Evolutionary conservation across 169 alveolate genomes (phyloP), one percentile per base, ranked within the genome.

Genomic region (Eimeria praecox): DNA sequence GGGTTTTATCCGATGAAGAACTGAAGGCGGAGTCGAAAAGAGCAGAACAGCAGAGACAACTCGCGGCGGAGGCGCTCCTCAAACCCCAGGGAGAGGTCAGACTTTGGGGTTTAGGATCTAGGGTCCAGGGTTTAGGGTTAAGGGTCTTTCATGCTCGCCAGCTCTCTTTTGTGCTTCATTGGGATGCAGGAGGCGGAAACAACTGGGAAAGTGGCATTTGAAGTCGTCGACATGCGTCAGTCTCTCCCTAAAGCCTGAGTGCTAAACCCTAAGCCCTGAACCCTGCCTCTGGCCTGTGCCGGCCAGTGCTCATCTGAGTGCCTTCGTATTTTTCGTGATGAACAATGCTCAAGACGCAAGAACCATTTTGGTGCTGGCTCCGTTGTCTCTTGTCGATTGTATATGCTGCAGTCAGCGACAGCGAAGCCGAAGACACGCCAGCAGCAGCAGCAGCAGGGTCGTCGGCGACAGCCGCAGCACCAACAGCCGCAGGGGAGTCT

Each of bases 41-140:
- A 38, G 95, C 95, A 40, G 95, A 91, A 73, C 73, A 73, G 80
- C 95, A 91, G 90, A 54, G 95, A n/a, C 95, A 75, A 27, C 95
- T 73, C 35, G 95, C 95, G 64, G 78, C 95, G 4, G 90, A 62
- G 44, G 82, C 92, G 8, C 89, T 78, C 18, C 89, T 78, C 66
- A 78, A 78, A 20, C 89, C 89, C 64, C 16, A 78, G 89, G 89
- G 89, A 44, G 89, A 78, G 89, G 89, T 78, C 27, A 27, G 89
- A 42, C 89, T 78, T 44, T 42, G 6, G n/a, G 52, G 33, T 30
- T 78, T 42, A 30, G 66, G 46, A 66, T 35, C 9, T 78, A 78
- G 42, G 59, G n/a, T 0, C 14, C 27, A 24, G 27, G 27, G 69
- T 42, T 22, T 42, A 77, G 56, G 62, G 59, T 0, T 40, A 0